phyloP scores from a whole-genome alignment of 2,329 filamentous ascomycete genomes.

The Graphilbum fragrans region DNA sequence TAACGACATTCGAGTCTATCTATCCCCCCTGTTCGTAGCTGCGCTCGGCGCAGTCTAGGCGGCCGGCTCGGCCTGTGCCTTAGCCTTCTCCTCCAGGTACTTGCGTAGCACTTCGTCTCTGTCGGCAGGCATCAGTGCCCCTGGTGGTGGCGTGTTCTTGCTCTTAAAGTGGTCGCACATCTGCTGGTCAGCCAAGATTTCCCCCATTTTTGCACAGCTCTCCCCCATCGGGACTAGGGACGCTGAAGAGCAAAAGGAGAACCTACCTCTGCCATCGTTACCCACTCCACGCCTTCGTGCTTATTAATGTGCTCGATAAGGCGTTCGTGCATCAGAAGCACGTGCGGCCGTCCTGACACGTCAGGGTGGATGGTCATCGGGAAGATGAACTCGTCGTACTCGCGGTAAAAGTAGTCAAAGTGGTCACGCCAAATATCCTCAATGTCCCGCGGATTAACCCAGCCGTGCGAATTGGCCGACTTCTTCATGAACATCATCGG shows the following conservation, averaged over 20 bases:
- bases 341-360: slow-evolving; percentile 59
- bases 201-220: slow-evolving; percentile 15
- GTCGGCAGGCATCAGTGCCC: slow-evolving; percentile 48
- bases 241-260: slow-evolving; percentile 12
- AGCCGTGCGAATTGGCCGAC: slow-evolving; percentile 52
- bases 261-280: slow-evolving; percentile 36
- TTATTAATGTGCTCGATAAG: slow-evolving; percentile 13
- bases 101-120: slow-evolving; percentile 36
- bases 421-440: slow-evolving; percentile 56
- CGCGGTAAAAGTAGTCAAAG: slow-evolving; percentile 63
- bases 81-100: background rate
- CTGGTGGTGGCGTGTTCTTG: slow-evolving; percentile 43
- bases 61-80: background rate
- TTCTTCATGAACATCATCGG: slow-evolving; percentile 66
- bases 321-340: slow-evolving; percentile 31
- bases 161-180: slow-evolving; percentile 64
- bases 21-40: no score
- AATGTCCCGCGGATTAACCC: slow-evolving; percentile 37
- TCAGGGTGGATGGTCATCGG: slow-evolving; percentile 70
- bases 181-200: slow-evolving; percentile 24
- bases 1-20: no score
- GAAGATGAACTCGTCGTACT: slow-evolving; percentile 67
- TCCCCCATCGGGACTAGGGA: slow-evolving; percentile 44
- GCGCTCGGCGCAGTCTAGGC: no score
- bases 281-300: slow-evolving; percentile 40